Evolutionary conservation across 2,329 filamentous ascomycete species (phyloP).

Genomic region (Anthostomella pinea): DNA sequence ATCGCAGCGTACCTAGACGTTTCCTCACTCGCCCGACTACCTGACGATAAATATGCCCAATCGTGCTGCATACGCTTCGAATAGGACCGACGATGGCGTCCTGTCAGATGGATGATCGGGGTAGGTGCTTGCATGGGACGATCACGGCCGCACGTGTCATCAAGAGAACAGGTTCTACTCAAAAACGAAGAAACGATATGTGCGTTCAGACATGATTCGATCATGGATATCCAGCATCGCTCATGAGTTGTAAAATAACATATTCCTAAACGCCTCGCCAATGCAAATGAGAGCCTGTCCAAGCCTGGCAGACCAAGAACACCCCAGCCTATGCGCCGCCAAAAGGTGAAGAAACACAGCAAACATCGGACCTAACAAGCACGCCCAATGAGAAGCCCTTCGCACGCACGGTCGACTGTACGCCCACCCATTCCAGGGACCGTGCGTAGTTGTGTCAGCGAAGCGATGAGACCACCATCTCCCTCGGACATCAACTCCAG

Average conservation of each 20-base stretch:
- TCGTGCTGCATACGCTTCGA: no score
- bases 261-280: constrained; percentile 21
- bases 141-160: no score
- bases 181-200: no score
- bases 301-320: constrained; percentile 3
- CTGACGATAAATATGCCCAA: no score
- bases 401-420: constrained; percentile 55
- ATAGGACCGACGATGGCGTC: no score
- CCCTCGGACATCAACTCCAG: constrained; percentile 44
- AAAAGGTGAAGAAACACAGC: background rate
- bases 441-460: constrained; percentile 48
- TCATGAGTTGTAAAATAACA: constrained; percentile 1
- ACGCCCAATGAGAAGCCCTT: constrained; percentile 38
- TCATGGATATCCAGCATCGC: constrained; percentile 4
- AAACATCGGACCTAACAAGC: constrained; percentile 3
- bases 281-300: constrained; percentile 17
- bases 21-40: no score
- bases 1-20: no score
- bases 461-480: constrained; percentile 43
- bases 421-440: constrained; percentile 57
- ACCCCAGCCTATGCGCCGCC: background rate
- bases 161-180: no score
- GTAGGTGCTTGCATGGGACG: no score
- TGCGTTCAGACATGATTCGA: constrained; percentile 3
- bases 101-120: no score